A percentile compares a stretch with the other conserved stretches of the same genome.
phyloP scores from a whole-genome alignment of 257 asterid species.

The Orobanche coerulescens region DNA sequence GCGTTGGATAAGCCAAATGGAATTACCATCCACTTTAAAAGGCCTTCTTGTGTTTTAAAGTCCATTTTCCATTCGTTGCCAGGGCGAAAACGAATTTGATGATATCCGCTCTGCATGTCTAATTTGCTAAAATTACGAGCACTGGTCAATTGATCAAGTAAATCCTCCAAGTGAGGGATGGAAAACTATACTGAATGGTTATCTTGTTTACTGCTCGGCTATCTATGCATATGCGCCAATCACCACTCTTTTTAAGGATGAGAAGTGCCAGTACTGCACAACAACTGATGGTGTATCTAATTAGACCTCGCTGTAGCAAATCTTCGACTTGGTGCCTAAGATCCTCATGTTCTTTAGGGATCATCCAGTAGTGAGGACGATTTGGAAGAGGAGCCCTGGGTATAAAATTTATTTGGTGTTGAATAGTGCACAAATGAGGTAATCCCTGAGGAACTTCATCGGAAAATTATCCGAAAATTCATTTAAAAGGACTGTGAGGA shows the following conservation, averaged over 20 bases:
- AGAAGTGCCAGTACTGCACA: neutral
- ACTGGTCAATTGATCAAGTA: neutral
- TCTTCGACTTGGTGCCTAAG: neutral
- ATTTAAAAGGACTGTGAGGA: neutral
- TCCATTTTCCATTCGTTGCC: neutral
- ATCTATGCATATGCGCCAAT: neutral
- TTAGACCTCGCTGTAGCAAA: neutral
- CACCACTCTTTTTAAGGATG: neutral
- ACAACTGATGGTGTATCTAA: neutral
- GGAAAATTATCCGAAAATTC: neutral
- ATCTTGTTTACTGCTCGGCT: neutral
- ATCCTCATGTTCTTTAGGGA: neutral
- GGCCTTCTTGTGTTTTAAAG: neutral
- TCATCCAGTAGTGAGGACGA: neutral
- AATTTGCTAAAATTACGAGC: neutral
- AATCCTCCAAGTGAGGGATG: neutral
- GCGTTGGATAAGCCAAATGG: no score
- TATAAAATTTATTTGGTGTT: neutral
- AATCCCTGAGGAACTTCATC: neutral
- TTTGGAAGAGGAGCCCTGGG: neutral
- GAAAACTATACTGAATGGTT: neutral
- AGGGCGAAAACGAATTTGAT: neutral
- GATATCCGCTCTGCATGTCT: neutral
- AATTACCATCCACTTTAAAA: no score
- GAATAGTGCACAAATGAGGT: neutral